Evolutionary conservation across 2,329 filamentous ascomycete genomes (phyloP).

Genomic region (Xylariaceae sp.): DNA sequence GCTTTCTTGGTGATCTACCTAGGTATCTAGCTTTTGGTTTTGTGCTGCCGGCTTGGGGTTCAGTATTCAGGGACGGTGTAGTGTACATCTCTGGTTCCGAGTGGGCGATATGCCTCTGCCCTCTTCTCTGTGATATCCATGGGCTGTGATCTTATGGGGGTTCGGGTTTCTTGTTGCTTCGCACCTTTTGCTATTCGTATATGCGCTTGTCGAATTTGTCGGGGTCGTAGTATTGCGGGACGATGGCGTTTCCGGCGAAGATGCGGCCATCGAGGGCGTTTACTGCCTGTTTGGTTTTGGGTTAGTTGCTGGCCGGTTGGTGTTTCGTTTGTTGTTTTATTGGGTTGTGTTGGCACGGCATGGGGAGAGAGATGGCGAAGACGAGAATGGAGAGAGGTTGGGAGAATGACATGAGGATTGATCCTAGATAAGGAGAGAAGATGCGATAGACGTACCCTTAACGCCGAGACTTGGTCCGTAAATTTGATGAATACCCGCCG

Average conservation of each 20-base stretch:
- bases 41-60: no score
- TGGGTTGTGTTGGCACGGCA: not conserved
- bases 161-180: not conserved
- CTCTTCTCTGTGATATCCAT: no score
- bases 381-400: not conserved
- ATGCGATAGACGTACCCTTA: slow-evolving; percentile 60
- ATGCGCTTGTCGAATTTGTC: slow-evolving; percentile 75
- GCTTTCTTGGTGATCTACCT: no score
- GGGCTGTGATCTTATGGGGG: not conserved
- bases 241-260: slow-evolving; percentile 82
- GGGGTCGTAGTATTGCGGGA: slow-evolving; percentile 74
- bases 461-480: slow-evolving; percentile 74
- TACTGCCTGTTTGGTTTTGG: slow-evolving; percentile 59
- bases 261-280: slow-evolving; percentile 82
- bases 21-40: no score
- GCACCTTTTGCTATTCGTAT: slow-evolving; percentile 33
- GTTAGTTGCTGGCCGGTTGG: not conserved
- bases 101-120: no score
- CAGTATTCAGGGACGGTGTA: no score
- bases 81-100: no score
- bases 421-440: not conserved
- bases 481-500: slow-evolving; percentile 89
- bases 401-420: not conserved
- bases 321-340: not conserved
- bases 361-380: not conserved